Evolutionary conservation across 306 rosid species (phyloP).

Genomic region (Cucumis cinereus): DNA sequence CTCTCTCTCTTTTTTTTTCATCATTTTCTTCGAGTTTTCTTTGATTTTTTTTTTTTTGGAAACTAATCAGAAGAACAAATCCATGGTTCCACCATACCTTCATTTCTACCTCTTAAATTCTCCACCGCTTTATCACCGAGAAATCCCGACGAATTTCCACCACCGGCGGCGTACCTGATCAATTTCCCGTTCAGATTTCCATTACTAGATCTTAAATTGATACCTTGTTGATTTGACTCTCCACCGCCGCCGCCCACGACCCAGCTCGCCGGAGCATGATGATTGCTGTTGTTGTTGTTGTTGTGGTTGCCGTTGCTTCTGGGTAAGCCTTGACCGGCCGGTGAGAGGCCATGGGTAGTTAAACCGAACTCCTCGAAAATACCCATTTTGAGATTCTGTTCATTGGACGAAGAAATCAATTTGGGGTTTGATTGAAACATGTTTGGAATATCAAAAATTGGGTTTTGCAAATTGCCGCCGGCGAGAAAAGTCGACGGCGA

Average conservation of each 20-base stretch:
- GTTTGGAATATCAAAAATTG: conserved; percentile 30
- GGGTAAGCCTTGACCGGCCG: conserved; percentile 9
- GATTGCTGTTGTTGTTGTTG: conserved; percentile 10
- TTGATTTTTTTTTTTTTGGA: not conserved
- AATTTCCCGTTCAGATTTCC: conserved; percentile 24
- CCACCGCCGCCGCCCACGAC: not conserved
- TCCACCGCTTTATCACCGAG: conserved; percentile 36
- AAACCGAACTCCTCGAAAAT: conserved; percentile 45
- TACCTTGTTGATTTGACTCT: conserved; percentile 11
- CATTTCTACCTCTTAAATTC: conserved; percentile 29
- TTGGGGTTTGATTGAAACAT: conserved; percentile 17
- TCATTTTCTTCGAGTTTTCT: not conserved
- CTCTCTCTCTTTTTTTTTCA: not conserved
- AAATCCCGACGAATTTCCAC: conserved; percentile 33
- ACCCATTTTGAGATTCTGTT: conserved; percentile 29
- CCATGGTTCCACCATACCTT: conserved; percentile 97
- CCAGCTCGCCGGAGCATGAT: conserved; percentile 6
- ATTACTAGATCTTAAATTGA: conserved; percentile 24
- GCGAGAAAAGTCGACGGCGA: conserved; percentile 10
- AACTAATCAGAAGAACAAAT: conserved; percentile 83
- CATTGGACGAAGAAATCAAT: conserved; percentile 10
- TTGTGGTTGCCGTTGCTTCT: not conserved
- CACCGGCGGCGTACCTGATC: conserved; percentile 14
- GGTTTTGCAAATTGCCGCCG: conserved; percentile 23
- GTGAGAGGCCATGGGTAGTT: conserved; percentile 11